Evolutionary conservation across 2,329 filamentous ascomycete genomes (phyloP).

Genomic region (Dryadomyces quercivorus): DNA sequence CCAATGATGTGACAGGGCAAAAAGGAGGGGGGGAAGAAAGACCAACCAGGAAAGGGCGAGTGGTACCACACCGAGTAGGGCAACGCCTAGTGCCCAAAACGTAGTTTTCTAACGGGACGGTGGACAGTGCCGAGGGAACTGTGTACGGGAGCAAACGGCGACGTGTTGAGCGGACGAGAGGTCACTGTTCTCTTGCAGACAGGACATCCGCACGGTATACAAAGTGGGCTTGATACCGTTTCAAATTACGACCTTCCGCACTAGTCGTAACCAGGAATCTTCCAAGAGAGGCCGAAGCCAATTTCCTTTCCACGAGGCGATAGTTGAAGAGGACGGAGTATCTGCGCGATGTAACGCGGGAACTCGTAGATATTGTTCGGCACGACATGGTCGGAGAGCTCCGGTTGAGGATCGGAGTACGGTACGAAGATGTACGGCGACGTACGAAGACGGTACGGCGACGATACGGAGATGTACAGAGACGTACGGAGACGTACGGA

Average conservation of each 20-base stretch:
- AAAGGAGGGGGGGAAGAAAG: neutral
- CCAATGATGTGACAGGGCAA: neutral
- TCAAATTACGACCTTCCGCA: conserved; percentile 9
- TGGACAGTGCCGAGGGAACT: neutral
- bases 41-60: neutral
- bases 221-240: conserved; percentile 2
- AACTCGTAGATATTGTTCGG: neutral
- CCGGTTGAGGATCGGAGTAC: neutral
- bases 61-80: neutral
- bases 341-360: neutral
- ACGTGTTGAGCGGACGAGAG: too few species aligned
- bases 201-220: neutral
- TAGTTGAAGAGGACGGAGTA: neutral
- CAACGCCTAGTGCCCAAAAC: neutral
- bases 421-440: too few species aligned
- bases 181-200: neutral
- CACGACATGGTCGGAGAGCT: too few species aligned
- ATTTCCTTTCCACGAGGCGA: conserved; percentile 2
- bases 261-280: conserved; percentile 5
- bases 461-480: too few species aligned
- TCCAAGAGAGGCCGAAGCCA: neutral
- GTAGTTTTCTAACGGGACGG: neutral
- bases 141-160: neutral
- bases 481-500: too few species aligned
- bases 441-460: too few species aligned